Base-by-base conservation (phyloP, 2,329 filamentous ascomycete genomes). In the Penicillium sp. region DNA sequence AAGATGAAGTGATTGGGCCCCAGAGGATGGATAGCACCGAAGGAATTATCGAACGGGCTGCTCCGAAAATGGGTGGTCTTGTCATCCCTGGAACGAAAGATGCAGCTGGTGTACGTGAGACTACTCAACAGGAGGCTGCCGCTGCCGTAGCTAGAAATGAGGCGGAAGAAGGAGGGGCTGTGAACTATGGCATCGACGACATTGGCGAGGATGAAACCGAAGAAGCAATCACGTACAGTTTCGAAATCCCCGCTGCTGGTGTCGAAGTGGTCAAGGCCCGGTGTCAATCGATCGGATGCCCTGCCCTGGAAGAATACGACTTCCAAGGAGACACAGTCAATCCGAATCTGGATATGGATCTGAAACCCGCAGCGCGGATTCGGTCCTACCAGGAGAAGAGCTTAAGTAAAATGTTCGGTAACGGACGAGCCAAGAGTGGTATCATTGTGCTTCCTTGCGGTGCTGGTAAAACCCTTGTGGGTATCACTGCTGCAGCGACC, bases 391-490 rank as follows among this genome's bases (percentile, higher is more conserved):
- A 99, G 71, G 94, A 99, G 73, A 96, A 97, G 77, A 96, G 91
- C 62, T 79, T 99, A 10, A 96, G 90, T 77, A 99, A 99, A 74
- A 99, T 99, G 94, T 99, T 99, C 71, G 93, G 94, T 69, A 99
- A 99, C 69, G 93, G 93, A 47, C 88, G 94, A 74, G 94, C 94
- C 15, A 94, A 96, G 77, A 97, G 91, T 73, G 94, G 94, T 54
- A 95, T 99, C 63, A 99, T 99, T 56, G 94, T 99, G 53, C 76
- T 99, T 64, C 94, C 94, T 18, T 99, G 94, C 71, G 94, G 94
- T 63, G 94, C 94, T 18, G 94, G 94, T 56, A 99, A 99, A 79
- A 99, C 94, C 1, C 78, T 99, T 39, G 94, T 99, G 16, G 94
- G 94, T n/a, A 96, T 99, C 64, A 97, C 94, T 21, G 94, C 94